Evolutionary conservation across 371 early-diverging fungal species (phyloP).

Genomic region (Mucor plumbeus): DNA sequence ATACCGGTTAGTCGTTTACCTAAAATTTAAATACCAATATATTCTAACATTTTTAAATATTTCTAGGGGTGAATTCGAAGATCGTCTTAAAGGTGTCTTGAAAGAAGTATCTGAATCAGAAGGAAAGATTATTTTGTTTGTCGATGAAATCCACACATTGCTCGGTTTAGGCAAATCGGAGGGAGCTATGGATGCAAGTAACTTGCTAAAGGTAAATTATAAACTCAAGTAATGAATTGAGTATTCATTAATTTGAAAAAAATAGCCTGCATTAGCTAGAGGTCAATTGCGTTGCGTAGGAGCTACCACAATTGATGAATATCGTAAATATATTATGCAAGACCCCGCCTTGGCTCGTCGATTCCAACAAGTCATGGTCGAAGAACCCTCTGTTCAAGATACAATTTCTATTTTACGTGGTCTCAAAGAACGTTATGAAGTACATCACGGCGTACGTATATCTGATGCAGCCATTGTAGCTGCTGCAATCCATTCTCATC

Average conservation of each 20-base stretch:
- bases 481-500: slow-evolving; percentile 79
- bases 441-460: slow-evolving; percentile 88
- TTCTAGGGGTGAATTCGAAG: slow-evolving; percentile 84
- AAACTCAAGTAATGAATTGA: too few species aligned
- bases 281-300: slow-evolving; percentile 86
- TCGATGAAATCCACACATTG: slow-evolving; percentile 87
- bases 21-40: too few species aligned
- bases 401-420: slow-evolving; percentile 85
- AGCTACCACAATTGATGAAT: slow-evolving; percentile 91
- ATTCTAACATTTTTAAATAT: not conserved
- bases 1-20: slow-evolving; percentile 50
- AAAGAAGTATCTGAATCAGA: slow-evolving; percentile 75
- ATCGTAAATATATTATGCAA: slow-evolving; percentile 82
- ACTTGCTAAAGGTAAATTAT: slow-evolving; percentile 70
- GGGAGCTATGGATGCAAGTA: slow-evolving; percentile 80
- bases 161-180: slow-evolving; percentile 82
- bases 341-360: slow-evolving; percentile 90
- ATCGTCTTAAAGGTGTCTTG: slow-evolving; percentile 78
- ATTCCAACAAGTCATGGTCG: slow-evolving; percentile 82
- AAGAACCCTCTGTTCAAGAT: slow-evolving; percentile 76
- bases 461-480: slow-evolving; percentile 83
- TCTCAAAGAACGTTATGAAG: slow-evolving; percentile 85
- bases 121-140: slow-evolving; percentile 81
- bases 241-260: not conserved
- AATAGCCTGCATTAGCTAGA: slow-evolving; percentile 79